Percentiles rank a stretch among this genome's conserved stretches.
Conservation (phyloP, 148 eudicot species). For the Oxyria digyna region DNA sequence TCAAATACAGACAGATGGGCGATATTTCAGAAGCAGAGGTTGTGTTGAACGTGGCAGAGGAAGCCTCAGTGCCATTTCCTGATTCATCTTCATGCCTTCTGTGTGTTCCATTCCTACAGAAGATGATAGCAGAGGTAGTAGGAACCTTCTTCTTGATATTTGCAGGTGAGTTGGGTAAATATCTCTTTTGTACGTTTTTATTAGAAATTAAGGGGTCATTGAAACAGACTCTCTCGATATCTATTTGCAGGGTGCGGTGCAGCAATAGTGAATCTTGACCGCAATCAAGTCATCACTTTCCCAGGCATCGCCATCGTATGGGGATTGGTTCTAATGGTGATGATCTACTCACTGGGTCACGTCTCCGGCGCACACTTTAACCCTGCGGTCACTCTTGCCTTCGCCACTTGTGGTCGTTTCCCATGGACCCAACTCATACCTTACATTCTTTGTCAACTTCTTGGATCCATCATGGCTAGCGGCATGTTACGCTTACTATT, state of each 20-base stretch:
- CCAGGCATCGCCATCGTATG: constrained; percentile 76
- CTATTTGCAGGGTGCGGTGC: constrained; percentile 83
- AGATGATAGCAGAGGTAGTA: constrained; percentile 65
- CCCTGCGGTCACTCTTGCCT: constrained; percentile 93
- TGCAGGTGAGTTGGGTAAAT: no score
- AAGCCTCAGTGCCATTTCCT: no score
- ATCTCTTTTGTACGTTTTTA: no score
- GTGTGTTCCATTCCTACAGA: no score
- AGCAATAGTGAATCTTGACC: constrained; percentile 48
- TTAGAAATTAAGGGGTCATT: no score
- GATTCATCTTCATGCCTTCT: no score
- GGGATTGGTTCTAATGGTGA: constrained; percentile 88
- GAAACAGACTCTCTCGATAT: no score
- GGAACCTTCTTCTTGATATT: constrained; percentile 85
- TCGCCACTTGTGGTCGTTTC: constrained; percentile 72
- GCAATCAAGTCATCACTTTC: constrained; percentile 30
- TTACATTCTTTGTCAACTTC: constrained; percentile 17
- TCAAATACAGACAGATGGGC: no score
- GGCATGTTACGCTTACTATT: constrained; percentile 31
- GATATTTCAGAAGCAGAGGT: no score
- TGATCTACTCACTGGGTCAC: constrained; percentile 46
- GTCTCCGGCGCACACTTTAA: constrained; percentile 95
- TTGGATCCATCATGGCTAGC: constrained; percentile 35
- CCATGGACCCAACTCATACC: constrained; percentile 61
- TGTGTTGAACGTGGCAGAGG: no score